Evolutionary conservation across 768 basidiomycete species (phyloP), one percentile per base, ranked within the genome.

Genomic region (Lentinula detonsa): DNA sequence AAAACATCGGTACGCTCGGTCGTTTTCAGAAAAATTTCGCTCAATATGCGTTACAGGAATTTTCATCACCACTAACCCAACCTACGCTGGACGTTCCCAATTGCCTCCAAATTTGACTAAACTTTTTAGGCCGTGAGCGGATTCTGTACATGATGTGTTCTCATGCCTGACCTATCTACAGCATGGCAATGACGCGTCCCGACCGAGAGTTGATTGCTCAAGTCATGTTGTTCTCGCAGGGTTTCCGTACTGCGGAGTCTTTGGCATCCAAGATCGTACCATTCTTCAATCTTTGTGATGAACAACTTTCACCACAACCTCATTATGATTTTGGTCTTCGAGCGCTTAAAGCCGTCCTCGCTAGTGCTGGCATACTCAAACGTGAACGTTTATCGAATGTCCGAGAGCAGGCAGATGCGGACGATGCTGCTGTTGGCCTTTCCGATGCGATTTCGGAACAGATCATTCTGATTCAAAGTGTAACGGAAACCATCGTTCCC

Each of bases 301-400:
- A 98, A 67, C 96, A 98, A 66, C 82, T 98, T 21, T 98, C 97
- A 0, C 86, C 91, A 23, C 97, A 99, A 68, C 94, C 95, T 2
- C 97, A 99, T 76, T 99, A 99, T 70, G 97, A 99, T 77, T 99
- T 99, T 68, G 97, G 97, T 76, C 81, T 99, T 35, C 93, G 97
- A 64, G 97, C 97, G 3, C 80, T 99, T 60, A 99, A 99, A 72
- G 91, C 97, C 33, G 97, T 99, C 5, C 81, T 99, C 33, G 87
- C 93, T 13, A 97, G 94, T 70, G 97, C 97, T 48, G 97, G 97
- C 83, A 95, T 97, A 63, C 81, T 99, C 65, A 99, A 98, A 76
- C 88, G 97, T 65, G 91, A 94, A 73, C 86, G 94, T 21, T 76
- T 96, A 48, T 83, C 85, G 64, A 73, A 65, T 15, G 72, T 73